Base-by-base conservation (phyloP, 345 rosid species). In the Gossypium anomalum region DNA sequence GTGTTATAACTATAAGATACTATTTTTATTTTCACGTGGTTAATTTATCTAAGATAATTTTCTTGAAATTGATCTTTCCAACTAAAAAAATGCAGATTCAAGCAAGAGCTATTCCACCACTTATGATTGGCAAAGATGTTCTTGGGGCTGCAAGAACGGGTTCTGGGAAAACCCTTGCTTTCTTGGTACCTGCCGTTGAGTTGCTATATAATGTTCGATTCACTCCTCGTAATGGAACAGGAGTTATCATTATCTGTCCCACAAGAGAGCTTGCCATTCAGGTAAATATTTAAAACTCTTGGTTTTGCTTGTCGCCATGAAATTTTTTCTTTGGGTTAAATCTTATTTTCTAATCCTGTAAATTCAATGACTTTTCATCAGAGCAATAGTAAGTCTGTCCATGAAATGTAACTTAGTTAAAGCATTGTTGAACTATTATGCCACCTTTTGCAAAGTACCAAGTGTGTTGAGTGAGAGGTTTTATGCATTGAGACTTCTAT, bases 101-200 rank as follows among this genome's bases (percentile, higher is more conserved):
- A 91, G 91, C 97, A 7, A 84, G 90, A 80, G 85, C 98, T 10
- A 82, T 96, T 70, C 91, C 89, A 20, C 97, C 93, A 0, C 93
- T 93, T 71, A 77, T 90, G 82, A 80, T 77, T n/a, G 97, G 99
- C 2, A 89, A 91, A 83, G 98, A 96, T 88, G 97, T 92, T 71
- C 94, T 96, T 57, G 99, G 97, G 74, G 97, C 98, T 73, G 99
- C 99, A 9, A 89, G 98, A 83, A 96, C 97, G 0, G 99, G 98
- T 77, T 91, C 99, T 71, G 99, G 99, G 72, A 96, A 96, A 81
- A 93, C 99, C 20, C 91, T 95, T 75, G 99, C 98, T 53, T 96
- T 96, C 71, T 86, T 96, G 60, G 82, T 93, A 67, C 99, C 98
- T 7, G 98, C 98, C 45, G 88, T 93, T 3, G 99, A 96, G 85